phyloP scores from a whole-genome alignment of 441 rosid species.

The Gossypium gossypioides region DNA sequence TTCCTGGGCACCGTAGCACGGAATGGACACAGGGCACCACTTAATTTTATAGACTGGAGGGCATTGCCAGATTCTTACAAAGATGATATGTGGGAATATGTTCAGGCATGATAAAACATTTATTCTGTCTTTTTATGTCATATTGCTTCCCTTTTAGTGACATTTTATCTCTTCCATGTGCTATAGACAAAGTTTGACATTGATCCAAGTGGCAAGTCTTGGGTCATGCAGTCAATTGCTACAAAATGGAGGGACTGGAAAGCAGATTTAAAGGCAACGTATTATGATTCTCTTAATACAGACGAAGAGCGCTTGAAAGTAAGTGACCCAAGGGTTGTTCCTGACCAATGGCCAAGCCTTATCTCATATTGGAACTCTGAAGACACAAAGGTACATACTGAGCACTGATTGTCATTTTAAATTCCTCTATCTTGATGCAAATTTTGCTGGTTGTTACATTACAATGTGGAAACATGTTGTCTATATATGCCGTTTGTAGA shows the following conservation, averaged over 20 bases:
- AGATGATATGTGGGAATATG: conserved; percentile 30
- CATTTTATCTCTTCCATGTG: neutral
- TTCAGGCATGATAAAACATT: conserved; percentile 20
- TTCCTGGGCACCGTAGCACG: conserved; percentile 32
- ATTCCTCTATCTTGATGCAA: neutral
- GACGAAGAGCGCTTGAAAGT: conserved; percentile 32
- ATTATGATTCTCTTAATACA: conserved; percentile 26
- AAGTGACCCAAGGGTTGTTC: conserved; percentile 27
- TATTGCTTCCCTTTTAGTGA: neutral
- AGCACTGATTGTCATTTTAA: neutral
- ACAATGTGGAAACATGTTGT: neutral
- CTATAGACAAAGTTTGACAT: conserved; percentile 28
- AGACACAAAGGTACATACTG: conserved; percentile 24
- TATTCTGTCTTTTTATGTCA: neutral
- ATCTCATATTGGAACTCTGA: conserved; percentile 32
- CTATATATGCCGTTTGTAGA: conserved; percentile 19
- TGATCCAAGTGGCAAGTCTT: conserved; percentile 23
- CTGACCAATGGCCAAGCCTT: conserved; percentile 36
- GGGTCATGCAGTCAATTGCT: conserved; percentile 30
- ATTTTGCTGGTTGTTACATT: neutral
- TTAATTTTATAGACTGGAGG: conserved; percentile 24
- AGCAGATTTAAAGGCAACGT: conserved; percentile 25
- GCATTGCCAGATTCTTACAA: conserved; percentile 23
- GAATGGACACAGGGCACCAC: conserved; percentile 33
- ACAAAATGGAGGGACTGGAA: conserved; percentile 37